A percentile compares a stretch with the other conserved stretches of the same genome.
Conservation (phyloP, 768 basidiomycete genomes). For the Calvatia gigantea region DNA sequence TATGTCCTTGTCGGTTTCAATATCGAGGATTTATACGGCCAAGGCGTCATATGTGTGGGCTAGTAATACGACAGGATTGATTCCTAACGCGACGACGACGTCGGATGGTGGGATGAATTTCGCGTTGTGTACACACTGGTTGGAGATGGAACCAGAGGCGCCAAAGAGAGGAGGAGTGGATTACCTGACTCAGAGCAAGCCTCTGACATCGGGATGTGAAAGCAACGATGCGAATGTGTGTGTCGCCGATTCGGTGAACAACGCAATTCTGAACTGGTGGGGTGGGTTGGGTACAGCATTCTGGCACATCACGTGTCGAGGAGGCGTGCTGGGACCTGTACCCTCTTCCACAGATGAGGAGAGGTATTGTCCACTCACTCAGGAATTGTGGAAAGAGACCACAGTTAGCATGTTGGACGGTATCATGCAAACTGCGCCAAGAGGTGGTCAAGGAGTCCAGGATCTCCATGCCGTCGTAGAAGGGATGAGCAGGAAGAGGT, state of each 20-base stretch:
- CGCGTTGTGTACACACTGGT: constrained; percentile 12
- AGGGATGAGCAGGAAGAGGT: constrained; percentile 9
- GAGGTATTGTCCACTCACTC: constrained; percentile 12
- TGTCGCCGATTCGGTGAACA: constrained; percentile 18
- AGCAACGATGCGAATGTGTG: constrained; percentile 10
- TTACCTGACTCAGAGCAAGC: neutral
- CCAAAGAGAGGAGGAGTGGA: neutral
- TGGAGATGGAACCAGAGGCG: constrained; percentile 7
- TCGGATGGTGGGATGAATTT: constrained; percentile 15
- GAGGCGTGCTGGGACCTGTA: constrained; percentile 18
- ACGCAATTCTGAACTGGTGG: constrained; percentile 20
- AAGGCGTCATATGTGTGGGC: constrained; percentile 12
- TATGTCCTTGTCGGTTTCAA: constrained; percentile 7
- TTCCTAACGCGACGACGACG: constrained; percentile 14
- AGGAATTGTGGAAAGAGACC: constrained; percentile 16
- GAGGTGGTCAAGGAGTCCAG: constrained; percentile 7
- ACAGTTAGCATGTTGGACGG: constrained; percentile 17
- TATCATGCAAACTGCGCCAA: constrained; percentile 17
- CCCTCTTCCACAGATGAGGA: constrained; percentile 1
- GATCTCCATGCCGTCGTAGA: constrained; percentile 11
- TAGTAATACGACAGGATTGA: constrained; percentile 12
- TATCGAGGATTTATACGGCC: constrained; percentile 8
- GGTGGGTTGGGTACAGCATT: constrained; percentile 16
- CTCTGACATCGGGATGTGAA: constrained; percentile 14
- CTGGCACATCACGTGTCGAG: constrained; percentile 17